phyloP scores from a whole-genome alignment of 495 filamentous ascomycete species.

The Talaromyces ruber region DNA sequence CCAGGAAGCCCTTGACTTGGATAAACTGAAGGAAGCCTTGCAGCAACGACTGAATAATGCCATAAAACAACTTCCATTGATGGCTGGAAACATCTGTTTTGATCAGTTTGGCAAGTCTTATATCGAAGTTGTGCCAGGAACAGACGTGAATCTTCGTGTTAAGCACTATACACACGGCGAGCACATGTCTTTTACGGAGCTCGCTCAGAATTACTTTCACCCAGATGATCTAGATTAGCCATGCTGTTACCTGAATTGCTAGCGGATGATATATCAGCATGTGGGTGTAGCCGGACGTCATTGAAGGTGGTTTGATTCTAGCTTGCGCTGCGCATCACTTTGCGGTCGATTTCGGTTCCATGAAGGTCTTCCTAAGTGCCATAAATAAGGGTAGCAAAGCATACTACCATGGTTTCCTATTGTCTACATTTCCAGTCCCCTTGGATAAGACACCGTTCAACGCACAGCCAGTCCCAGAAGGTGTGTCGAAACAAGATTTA shows the following conservation, averaged over 20 bases:
- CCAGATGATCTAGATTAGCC: neutral
- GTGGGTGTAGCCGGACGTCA: slow-evolving; percentile 15
- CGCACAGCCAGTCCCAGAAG: neutral
- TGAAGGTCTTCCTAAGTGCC: slow-evolving; percentile 8
- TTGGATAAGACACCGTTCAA: neutral
- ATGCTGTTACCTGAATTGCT: neutral
- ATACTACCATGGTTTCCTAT: neutral
- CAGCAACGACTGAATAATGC: neutral
- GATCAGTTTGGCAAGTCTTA: neutral
- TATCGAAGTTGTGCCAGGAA: neutral
- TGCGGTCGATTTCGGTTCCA: slow-evolving; percentile 18
- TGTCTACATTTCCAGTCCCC: neutral
- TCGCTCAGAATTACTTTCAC: neutral
- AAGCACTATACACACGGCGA: neutral
- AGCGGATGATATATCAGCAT: slow-evolving; percentile 2
- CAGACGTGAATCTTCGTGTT: neutral
- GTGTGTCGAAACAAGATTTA: neutral
- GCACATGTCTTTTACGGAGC: neutral
- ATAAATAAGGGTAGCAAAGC: neutral
- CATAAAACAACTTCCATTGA: neutral
- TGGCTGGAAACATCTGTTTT: neutral
- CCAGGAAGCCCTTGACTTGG: neutral
- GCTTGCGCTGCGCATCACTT: slow-evolving; percentile 15
- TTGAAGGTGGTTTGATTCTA: slow-evolving; percentile 17
- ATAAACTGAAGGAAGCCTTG: neutral